Evolutionary conservation across 176 grass and related monocot genomes (phyloP).

Genomic region (Triticum urartu): DNA sequence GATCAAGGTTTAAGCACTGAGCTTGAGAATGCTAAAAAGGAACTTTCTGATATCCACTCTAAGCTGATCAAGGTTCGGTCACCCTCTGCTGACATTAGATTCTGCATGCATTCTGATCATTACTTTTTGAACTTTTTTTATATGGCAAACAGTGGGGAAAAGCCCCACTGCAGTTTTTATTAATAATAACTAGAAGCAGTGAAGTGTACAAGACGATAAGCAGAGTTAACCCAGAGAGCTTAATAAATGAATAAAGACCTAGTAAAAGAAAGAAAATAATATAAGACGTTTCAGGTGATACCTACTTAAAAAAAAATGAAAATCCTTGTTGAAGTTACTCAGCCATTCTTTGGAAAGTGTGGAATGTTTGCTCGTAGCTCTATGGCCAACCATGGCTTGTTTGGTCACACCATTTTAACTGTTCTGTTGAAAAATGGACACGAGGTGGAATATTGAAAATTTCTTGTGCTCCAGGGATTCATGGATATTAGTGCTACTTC

Average conservation of each 20-base stretch:
- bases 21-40: background rate
- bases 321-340: background rate
- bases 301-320: background rate
- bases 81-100: background rate
- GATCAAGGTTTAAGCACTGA: background rate
- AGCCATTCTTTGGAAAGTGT: background rate
- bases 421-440: background rate
- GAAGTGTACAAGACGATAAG: background rate
- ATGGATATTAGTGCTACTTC: background rate
- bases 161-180: background rate
- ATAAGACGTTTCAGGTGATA: too few relatives aligned
- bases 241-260: background rate
- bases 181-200: background rate
- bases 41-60: background rate
- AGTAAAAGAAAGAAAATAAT: background rate
- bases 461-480: background rate
- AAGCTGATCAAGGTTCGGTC: conserved; percentile 4
- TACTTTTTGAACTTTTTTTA: background rate
- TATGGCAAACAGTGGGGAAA: background rate
- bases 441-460: background rate
- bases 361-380: background rate
- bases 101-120: background rate
- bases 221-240: too few relatives aligned
- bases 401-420: background rate
- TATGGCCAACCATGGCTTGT: background rate